These are phyloP conservation scores for Annulohypoxylon bovei DNA, from an alignment of 495 filamentous ascomycete species.

Conservation along the genomic window DNA sequence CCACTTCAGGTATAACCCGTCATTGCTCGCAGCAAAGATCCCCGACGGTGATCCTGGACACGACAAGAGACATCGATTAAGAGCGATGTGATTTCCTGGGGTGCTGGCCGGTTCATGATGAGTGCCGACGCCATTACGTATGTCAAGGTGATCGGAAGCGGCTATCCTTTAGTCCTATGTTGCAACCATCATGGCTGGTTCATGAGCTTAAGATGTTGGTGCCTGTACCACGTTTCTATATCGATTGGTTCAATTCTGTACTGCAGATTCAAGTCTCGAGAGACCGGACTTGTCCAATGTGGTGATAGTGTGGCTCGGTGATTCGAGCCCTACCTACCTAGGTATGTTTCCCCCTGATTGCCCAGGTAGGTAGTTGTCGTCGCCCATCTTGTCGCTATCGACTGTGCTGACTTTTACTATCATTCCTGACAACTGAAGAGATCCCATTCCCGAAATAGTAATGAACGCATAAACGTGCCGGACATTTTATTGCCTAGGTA, in stretches of 20 bases:
- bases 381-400: background rate
- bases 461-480: background rate
- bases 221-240: conserved; percentile 28
- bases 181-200: conserved; percentile 30
- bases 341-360: no score
- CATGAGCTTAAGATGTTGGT: conserved; percentile 9
- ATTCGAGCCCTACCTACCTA: background rate
- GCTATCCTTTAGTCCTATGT: conserved; percentile 15
- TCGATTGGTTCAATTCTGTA: conserved; percentile 21
- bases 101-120: conserved; percentile 4
- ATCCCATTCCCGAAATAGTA: background rate
- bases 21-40: conserved; percentile 35
- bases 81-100: conserved; percentile 6
- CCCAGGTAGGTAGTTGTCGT: background rate
- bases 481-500: no score
- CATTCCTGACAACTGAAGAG: background rate
- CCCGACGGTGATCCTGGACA: conserved; percentile 36
- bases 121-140: conserved; percentile 21
- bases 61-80: conserved; percentile 23
- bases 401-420: background rate
- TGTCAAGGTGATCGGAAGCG: conserved; percentile 20
- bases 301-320: conserved; percentile 16
- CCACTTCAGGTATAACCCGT: conserved; percentile 45
- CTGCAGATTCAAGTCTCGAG: conserved; percentile 12
- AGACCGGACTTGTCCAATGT: conserved; percentile 13